Evolutionary conservation across 768 basidiomycete genomes (phyloP), one percentile per base, ranked within the genome.

Genomic region (Neoboletus brunneissimus): DNA sequence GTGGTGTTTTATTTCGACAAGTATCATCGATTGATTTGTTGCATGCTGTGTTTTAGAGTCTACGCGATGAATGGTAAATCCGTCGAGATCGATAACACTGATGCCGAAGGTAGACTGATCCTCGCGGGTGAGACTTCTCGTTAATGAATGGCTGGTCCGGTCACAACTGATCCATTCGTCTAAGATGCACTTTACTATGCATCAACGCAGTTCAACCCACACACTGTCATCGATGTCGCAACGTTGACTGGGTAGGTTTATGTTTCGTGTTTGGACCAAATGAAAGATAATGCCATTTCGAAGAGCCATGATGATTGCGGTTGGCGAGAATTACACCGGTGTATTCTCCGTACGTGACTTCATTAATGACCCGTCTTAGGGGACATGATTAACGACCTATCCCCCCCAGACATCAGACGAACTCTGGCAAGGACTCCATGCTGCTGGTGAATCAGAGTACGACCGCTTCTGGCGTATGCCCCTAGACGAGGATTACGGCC

Each of bases 381-480:
- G 5, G 8, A n/a, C 4, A 1, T 20, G 7, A 41, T 15, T 40
- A 10, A 59, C 2, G 3, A n/a, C 10, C 12, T 40, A 15, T 43
- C 2, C 4, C 16, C 22, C 23, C 25, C 54, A 89, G 88, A 86
- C 82, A 15, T 89, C 89, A 3, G 87, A 91, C 59, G 72, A 77
- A 23, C 84, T 95, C 20, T 94, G 90, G 89, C 64, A 80, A 37
- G 76, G 81, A 52, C 80, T 95, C 12, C 76, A 83, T 58, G 75
- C 67, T 3, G 91, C 92, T 3, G 91, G 89, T 12, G 82, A 86
- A 73, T 71, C 73, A 15, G 89, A 91, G 64, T 81, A 88, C 65
- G 91, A 93, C 72, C 84, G 85, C 52, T 86, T 95, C 79, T 94
- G 92, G 92, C 83, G 92, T 27, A 84, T 94, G 86, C 92, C 92